Evolutionary conservation across 345 rosid genomes (phyloP).

Genomic region (Iberis pinnata): DNA sequence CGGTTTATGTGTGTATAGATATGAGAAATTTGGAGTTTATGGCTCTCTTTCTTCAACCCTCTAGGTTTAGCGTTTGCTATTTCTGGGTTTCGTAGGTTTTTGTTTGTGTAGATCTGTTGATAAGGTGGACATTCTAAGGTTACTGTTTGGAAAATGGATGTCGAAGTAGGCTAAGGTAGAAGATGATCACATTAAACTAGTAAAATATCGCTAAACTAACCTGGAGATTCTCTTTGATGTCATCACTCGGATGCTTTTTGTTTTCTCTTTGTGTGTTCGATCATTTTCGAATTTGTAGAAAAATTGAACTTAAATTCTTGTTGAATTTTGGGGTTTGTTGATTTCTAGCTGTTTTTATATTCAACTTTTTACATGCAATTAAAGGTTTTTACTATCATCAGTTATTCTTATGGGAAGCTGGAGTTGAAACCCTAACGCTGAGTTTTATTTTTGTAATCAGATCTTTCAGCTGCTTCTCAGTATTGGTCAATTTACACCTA

Average conservation of each 20-base stretch:
- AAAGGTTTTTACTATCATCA: neutral
- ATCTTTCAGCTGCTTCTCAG: slow-evolving; percentile 24
- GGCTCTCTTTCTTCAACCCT: neutral
- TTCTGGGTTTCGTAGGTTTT: slow-evolving; percentile 17
- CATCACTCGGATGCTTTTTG: neutral
- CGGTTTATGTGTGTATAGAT: slow-evolving; percentile 8
- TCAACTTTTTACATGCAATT: too few species aligned
- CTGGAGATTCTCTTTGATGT: slow-evolving; percentile 14
- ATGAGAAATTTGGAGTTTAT: slow-evolving; percentile 15
- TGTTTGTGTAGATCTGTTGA: slow-evolving; percentile 21
- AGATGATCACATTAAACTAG: slow-evolving; percentile 22
- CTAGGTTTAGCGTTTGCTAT: slow-evolving; percentile 14
- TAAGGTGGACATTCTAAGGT: slow-evolving; percentile 12
- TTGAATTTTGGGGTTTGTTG: neutral
- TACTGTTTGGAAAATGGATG: slow-evolving; percentile 29
- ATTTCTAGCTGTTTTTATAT: too few species aligned
- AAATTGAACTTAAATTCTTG: too few species aligned
- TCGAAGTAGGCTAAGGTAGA: slow-evolving; percentile 18
- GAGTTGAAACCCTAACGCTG: slow-evolving; percentile 20
- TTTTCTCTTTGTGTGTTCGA: neutral
- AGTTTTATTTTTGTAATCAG: slow-evolving; percentile 21
- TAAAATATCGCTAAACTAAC: neutral
- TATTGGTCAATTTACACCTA: slow-evolving; percentile 17
- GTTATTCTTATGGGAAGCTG: neutral
- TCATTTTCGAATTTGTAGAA: slow-evolving; percentile 2